Conservation (phyloP, 1,284 basidiomycete genomes). For the Phlebopus sp. region DNA sequence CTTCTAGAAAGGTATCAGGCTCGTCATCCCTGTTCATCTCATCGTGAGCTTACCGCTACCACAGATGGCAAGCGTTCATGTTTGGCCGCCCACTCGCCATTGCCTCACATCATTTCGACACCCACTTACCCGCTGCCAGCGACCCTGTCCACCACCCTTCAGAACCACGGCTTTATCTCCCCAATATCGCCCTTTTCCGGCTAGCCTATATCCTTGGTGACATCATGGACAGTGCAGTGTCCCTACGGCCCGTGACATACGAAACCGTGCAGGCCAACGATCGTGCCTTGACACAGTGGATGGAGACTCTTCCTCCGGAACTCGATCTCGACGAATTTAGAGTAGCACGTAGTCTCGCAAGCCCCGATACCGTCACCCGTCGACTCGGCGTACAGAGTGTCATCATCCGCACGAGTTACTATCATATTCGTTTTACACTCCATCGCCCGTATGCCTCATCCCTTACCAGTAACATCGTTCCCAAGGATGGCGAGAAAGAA, state of each 20-base stretch:
- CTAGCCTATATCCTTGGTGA: conserved; percentile 75
- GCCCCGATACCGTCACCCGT: conserved; percentile 49
- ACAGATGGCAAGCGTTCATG: conserved; percentile 80
- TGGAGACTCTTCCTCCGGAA: conserved; percentile 67
- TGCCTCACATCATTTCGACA: conserved; percentile 77
- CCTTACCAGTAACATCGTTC: conserved; percentile 4
- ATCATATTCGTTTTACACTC: conserved; percentile 78
- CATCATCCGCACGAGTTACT: conserved; percentile 69
- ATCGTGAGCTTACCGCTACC: conserved; percentile 10
- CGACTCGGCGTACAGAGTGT: conserved; percentile 74
- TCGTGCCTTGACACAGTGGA: conserved; percentile 63
- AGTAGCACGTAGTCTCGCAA: conserved; percentile 65
- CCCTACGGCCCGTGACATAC: conserved; percentile 69
- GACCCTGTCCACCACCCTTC: conserved; percentile 57
- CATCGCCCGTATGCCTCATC: conserved; percentile 72
- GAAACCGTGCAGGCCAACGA: conserved; percentile 71
- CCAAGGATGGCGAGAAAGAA: conserved; percentile 21
- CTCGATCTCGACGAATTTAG: conserved; percentile 72
- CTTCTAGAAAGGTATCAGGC: conserved; percentile 65
- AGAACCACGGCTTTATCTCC: conserved; percentile 58
- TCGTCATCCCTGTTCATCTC: conserved; percentile 9
- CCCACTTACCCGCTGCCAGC: conserved; percentile 63
- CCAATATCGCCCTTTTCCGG: conserved; percentile 71
- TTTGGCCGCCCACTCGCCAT: conserved; percentile 75
- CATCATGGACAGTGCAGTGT: conserved; percentile 79